These are phyloP conservation scores for Cyphellophora attinorum DNA, from an alignment of 2,329 filamentous ascomycete genomes.

Conservation along the genomic window DNA sequence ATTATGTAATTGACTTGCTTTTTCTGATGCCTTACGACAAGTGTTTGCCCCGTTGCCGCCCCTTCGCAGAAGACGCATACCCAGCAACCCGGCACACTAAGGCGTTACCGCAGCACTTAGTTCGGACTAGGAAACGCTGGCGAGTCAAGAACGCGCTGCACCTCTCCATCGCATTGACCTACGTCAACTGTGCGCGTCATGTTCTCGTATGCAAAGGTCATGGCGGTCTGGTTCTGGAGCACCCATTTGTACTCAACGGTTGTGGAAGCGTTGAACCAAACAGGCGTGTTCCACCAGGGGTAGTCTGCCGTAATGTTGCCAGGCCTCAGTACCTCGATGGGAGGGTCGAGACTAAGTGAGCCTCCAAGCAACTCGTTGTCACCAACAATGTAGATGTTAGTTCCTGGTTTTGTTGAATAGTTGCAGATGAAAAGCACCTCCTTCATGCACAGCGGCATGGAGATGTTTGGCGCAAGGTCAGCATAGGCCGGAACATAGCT, in stretches of 20 bases:
- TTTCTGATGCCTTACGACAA: too few relatives aligned
- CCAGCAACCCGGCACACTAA: too few relatives aligned
- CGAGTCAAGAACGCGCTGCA: neutral
- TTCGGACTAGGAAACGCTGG: neutral
- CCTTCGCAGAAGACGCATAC: too few relatives aligned
- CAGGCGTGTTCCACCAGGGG: constrained; percentile 44
- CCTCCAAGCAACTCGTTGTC: constrained; percentile 47
- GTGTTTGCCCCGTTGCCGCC: too few relatives aligned
- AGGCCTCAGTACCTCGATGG: constrained; percentile 3
- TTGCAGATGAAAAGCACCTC: constrained; percentile 14
- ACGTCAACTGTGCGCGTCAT: neutral
- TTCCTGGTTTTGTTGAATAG: constrained; percentile 24
- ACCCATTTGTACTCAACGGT: constrained; percentile 61
- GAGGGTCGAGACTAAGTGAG: constrained; percentile 6
- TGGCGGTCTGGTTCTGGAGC: constrained; percentile 41
- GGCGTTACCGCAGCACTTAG: too few relatives aligned
- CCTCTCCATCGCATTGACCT: neutral
- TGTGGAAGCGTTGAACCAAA: constrained; percentile 47
- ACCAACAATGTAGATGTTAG: constrained; percentile 58
- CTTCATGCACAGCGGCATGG: constrained; percentile 6
- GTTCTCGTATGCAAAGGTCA: constrained; percentile 10
- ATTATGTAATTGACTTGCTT: too few relatives aligned
- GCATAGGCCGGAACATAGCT: constrained; percentile 15
- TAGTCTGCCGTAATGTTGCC: constrained; percentile 7
- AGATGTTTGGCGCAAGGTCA: constrained; percentile 10